A percentile compares a stretch with the other conserved stretches of the same genome.
Conservation (phyloP, 2,329 filamentous ascomycete species). For the Cercospora sp. region DNA sequence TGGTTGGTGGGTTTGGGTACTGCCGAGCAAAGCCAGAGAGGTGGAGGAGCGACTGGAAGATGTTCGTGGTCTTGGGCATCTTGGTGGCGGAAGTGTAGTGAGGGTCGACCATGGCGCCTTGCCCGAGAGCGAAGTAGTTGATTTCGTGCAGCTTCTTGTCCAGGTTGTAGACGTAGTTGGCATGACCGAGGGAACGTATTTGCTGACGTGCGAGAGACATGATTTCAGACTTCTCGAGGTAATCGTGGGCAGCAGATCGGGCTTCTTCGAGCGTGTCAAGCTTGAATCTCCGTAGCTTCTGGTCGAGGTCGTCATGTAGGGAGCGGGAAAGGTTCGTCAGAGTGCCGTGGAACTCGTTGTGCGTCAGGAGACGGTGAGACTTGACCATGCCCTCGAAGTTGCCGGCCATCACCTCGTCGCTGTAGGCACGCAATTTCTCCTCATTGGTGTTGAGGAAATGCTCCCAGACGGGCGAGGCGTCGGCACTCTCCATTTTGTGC, state of each 20-base stretch:
- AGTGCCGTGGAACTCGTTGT: slow-evolving; percentile 20
- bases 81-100: slow-evolving; percentile 60
- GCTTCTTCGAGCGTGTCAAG: slow-evolving; percentile 9
- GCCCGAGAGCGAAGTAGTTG: slow-evolving; percentile 71
- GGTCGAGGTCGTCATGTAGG: slow-evolving; percentile 22
- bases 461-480: slow-evolving; percentile 40
- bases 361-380: slow-evolving; percentile 24
- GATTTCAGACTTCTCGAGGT: slow-evolving; percentile 18
- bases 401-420: slow-evolving; percentile 39
- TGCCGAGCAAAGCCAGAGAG: neutral
- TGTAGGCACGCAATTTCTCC: slow-evolving; percentile 38
- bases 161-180: slow-evolving; percentile 33
- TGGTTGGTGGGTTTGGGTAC: slow-evolving; percentile 28
- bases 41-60: neutral
- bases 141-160: slow-evolving; percentile 46
- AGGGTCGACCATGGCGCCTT: slow-evolving; percentile 66
- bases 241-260: slow-evolving; percentile 6
- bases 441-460: slow-evolving; percentile 41
- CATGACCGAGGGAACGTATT: slow-evolving; percentile 35
- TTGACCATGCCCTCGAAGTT: slow-evolving; percentile 19
- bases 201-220: slow-evolving; percentile 22
- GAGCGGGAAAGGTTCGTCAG: slow-evolving; percentile 12
- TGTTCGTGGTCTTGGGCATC: slow-evolving; percentile 7
- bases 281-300: slow-evolving; percentile 12
- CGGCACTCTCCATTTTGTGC: slow-evolving; percentile 55